A percentile compares a stretch with the other conserved stretches of the same genome.
These are phyloP conservation scores for Calonectria naviculata DNA, from an alignment of 2,329 filamentous ascomycete species.

Conservation along the genomic window DNA sequence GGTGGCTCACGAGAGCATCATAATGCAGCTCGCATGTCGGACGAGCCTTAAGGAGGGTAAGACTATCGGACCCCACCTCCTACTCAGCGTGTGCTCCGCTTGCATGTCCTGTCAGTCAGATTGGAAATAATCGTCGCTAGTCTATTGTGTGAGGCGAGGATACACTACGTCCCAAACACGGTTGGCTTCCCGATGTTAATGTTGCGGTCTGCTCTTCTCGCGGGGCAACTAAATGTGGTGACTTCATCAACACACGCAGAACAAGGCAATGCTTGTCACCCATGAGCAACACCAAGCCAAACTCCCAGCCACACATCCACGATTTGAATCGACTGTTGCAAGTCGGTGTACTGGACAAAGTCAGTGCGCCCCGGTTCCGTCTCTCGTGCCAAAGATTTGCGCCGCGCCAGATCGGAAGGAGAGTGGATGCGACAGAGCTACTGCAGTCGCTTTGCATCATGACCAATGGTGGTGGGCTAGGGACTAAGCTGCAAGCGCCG, in stretches of 20 bases:
- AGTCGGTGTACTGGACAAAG: slow-evolving; percentile 14
- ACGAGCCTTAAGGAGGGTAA: slow-evolving; percentile 1
- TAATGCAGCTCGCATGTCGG: slow-evolving; percentile 28
- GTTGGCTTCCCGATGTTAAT: not conserved
- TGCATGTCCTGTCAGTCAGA: slow-evolving; percentile 28
- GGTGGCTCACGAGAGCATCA: slow-evolving; percentile 39
- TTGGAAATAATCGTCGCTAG: slow-evolving; percentile 16
- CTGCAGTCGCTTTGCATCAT: slow-evolving; percentile 21
- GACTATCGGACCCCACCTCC: slow-evolving; percentile 24
- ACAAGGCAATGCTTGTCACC: not conserved
- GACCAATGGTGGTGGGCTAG: slow-evolving; percentile 4
- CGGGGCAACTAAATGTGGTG: not conserved
- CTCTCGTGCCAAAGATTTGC: slow-evolving; percentile 7
- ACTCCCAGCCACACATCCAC: not conserved
- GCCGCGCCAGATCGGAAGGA: slow-evolving; percentile 18
- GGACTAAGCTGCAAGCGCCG: slow-evolving; percentile 15
- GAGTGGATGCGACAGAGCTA: slow-evolving; percentile 12
- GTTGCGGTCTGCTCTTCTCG: slow-evolving; percentile 7
- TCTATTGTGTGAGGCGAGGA: not conserved
- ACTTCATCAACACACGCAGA: not conserved
- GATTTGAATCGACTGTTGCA: not conserved
- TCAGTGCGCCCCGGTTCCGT: slow-evolving; percentile 4
- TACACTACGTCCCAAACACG: not conserved
- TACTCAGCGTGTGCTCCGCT: slow-evolving; percentile 19
- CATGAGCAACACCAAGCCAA: not conserved